Base-by-base conservation (phyloP, 257 asterid genomes). In the Solanum infundibuliforme region DNA sequence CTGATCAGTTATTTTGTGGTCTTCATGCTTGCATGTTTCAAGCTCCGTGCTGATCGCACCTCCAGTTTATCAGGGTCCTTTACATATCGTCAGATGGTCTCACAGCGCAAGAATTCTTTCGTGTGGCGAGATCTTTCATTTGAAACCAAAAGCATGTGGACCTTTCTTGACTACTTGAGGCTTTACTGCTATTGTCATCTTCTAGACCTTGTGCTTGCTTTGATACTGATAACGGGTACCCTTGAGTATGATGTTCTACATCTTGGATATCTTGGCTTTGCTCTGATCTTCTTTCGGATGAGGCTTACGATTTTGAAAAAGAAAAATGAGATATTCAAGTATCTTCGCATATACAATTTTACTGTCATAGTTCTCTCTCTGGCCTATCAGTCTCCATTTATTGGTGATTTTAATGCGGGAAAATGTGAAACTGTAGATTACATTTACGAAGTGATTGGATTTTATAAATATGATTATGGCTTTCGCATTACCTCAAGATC, bases 111-210 rank as follows among this genome's bases (percentile, higher is more conserved):
- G 93, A 94, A 95, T 88, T 93, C 97, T 81, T 95, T 92, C 60
- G 98, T 97, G 87, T 97, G 99, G 99, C 91, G 96, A 89, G 99
- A 97, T 91, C 94, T 97, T 66, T 94, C 99, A 38, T 97, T 97
- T 89, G 99, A 96, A 93, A 97, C 99, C 89, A 97, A 96, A 91
- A 88, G 99, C 95, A 96, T 96, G 98, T 97, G 99, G 99, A 97
- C 99, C 58, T 92, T 96, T 93, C 94, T 97, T 9, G 99, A 96
- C 89, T 97, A 97, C 90, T 85, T 97, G 94, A 95, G 99, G 91
- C 97, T 97, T 84, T 97, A 97, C 92, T 97, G 99, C 96, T 97
- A 96, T 89, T 97, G 99, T 87, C 99, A 97, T 93, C 98, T 97
- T 36, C 85, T 97, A 88, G 99, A 97, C 92, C 94, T 97, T n/a